Percentiles rank a stretch among this genome's conserved stretches.
phyloP scores from a whole-genome alignment of 495 filamentous ascomycete genomes.

The Penicillium bialowiezense region DNA sequence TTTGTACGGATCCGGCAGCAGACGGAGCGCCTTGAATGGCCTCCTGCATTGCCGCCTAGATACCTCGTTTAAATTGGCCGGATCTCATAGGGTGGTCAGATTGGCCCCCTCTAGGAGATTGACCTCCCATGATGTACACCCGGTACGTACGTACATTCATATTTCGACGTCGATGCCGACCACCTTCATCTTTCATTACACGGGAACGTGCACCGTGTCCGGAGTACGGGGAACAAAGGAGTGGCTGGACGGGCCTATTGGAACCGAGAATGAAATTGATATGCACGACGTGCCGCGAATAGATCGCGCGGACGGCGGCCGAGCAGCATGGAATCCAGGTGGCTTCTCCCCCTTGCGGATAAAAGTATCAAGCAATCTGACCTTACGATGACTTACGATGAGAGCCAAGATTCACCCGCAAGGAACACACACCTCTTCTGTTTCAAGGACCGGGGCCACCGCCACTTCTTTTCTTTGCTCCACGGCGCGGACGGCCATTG shows the following conservation, averaged over 20 bases:
- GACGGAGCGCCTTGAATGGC: background rate
- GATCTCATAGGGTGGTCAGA: conserved; percentile 1
- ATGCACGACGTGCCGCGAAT: background rate
- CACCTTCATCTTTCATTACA: background rate
- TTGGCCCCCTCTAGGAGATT: background rate
- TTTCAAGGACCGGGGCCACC: conserved; percentile 8
- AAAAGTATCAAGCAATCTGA: background rate
- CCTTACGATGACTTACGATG: background rate
- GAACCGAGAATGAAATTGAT: background rate
- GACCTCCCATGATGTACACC: too few relatives aligned
- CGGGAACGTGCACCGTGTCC: background rate
- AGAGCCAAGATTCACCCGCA: background rate
- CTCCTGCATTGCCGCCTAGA: background rate
- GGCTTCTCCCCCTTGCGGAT: background rate
- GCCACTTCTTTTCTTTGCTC: conserved; percentile 11
- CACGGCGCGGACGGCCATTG: conserved; percentile 16
- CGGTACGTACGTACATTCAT: background rate
- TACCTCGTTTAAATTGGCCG: background rate
- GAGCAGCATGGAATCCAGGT: background rate
- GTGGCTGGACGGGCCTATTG: background rate
- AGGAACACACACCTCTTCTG: conserved; percentile 2
- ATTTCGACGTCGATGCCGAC: background rate
- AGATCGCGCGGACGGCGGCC: background rate
- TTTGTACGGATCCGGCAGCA: background rate
- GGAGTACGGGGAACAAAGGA: background rate